These are phyloP conservation scores for Aspergillus sparsus DNA, from an alignment of 495 filamentous ascomycete genomes.

Conservation along the genomic window DNA sequence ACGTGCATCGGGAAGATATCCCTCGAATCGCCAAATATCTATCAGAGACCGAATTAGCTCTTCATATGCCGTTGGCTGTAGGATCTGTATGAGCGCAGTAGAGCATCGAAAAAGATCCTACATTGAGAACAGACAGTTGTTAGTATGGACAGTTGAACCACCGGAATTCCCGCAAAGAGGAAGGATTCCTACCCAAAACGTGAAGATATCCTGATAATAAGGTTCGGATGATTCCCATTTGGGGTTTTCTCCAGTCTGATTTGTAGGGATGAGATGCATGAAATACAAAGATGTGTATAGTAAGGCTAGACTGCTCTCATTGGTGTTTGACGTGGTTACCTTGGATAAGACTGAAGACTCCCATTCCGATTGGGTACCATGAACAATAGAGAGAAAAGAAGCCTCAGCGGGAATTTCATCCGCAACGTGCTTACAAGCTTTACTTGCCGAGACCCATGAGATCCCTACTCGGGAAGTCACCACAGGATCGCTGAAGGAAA, in stretches of 20 bases:
- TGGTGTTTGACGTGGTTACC: constrained; percentile 58
- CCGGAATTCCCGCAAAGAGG: not conserved
- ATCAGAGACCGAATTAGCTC: constrained; percentile 69
- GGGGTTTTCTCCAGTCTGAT: constrained; percentile 72
- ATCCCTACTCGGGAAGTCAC: constrained; percentile 69
- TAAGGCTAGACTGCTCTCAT: constrained; percentile 55
- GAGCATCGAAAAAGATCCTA: constrained; percentile 65
- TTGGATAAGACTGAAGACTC: constrained; percentile 63
- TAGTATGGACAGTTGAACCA: too few species aligned
- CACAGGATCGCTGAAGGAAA: constrained; percentile 34
- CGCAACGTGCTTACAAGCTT: constrained; percentile 62
- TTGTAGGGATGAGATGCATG: constrained; percentile 70
- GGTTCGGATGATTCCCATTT: constrained; percentile 65
- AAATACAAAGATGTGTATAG: constrained; percentile 68
- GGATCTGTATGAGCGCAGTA: constrained; percentile 63
- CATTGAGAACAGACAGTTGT: not conserved
- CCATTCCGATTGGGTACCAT: constrained; percentile 55
- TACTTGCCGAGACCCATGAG: constrained; percentile 65
- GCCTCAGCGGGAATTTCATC: constrained; percentile 57
- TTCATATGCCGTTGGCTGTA: constrained; percentile 63
- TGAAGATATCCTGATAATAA: constrained; percentile 53
- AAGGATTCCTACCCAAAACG: constrained; percentile 49
- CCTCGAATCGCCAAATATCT: constrained; percentile 69
- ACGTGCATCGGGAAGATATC: constrained; percentile 64
- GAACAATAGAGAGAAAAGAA: constrained; percentile 48